Evolutionary conservation across 768 basidiomycete species (phyloP), one percentile per base, ranked within the genome.

Genomic region (Leucosporidium creatinivorum): DNA sequence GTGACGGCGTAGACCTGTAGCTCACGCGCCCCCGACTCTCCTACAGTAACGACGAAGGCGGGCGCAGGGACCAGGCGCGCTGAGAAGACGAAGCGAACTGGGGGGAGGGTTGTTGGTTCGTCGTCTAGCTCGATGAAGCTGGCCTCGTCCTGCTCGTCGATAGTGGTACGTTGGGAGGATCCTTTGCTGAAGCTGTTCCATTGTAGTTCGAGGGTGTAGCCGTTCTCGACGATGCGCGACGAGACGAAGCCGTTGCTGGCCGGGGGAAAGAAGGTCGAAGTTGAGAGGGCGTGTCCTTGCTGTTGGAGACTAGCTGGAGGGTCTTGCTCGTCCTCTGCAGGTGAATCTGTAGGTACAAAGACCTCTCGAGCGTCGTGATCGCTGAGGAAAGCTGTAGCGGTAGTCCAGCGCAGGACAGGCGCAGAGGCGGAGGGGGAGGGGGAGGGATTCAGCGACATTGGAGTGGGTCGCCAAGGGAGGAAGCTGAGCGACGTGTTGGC

Each of bases 1-100:
- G 89, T 88, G 30, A 88, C 82, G 0, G 84, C 85, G 33, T 91
- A 75, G n/a, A 93, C 77, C 75, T 90, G 87, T 15, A 93, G 56
- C 39, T 44, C 39, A 44, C 39, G 39, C 4, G 58, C 60, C 12
- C 61, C 44, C 28, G 54, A 21, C 28, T 63, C 23, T 28, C 19
- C 52, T 5, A 36, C 63, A 21, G 39, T 8, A 13, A 69, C 25
- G 36, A 48, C 50, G 36, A 69, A 65, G 1, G 61, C 39, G 26
- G 70, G 67, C 0, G n/a, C 1, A 7, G 63, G 66, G 13, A 73
- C 52, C 33, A 70, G 28, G 7, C 64, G 60, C 4, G 68, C 48
- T 21, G 72, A 69, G 51, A 73, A 69, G 17, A 61, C 81, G 76
- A 93, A 85, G 65, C 89, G 85, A 69, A 91, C 82, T 23, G 89